phyloP scores from a whole-genome alignment of 140 eudicot species.

The Oenanthe javanica region DNA sequence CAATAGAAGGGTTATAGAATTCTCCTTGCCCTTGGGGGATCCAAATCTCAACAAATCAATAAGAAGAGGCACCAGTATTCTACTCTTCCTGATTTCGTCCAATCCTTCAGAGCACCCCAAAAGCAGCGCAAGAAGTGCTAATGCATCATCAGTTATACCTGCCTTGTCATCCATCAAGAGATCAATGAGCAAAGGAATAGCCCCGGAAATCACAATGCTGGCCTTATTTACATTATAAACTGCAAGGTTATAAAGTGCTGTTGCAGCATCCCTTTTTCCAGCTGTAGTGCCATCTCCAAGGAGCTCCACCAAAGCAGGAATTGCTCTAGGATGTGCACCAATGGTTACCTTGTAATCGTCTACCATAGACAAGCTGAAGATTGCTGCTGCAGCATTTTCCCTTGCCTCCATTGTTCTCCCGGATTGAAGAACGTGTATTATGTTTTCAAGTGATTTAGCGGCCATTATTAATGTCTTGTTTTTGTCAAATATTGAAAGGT shows the following conservation, averaged over 20 bases:
- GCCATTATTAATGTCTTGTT: conserved; percentile 63
- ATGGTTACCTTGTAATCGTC: conserved; percentile 59
- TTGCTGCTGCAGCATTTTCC: conserved; percentile 81
- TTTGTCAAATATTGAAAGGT: conserved; percentile 80
- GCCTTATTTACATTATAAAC: conserved; percentile 45
- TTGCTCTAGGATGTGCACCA: conserved; percentile 62
- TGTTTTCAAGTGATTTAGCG: conserved; percentile 65
- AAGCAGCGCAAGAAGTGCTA: conserved; percentile 52
- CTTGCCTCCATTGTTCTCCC: conserved; percentile 76
- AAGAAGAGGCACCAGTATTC: conserved; percentile 45
- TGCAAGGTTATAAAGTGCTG: conserved; percentile 71
- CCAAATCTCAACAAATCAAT: conserved; percentile 66
- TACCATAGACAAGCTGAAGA: conserved; percentile 62
- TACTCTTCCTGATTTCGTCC: conserved; percentile 49
- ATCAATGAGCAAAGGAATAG: conserved; percentile 58
- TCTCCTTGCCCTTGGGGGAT: conserved; percentile 70
- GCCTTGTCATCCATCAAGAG: conserved; percentile 71
- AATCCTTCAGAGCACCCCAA: conserved; percentile 57
- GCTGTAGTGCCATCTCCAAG: conserved; percentile 57
- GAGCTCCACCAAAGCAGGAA: conserved; percentile 50
- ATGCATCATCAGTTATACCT: conserved; percentile 75
- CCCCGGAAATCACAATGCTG: conserved; percentile 50
- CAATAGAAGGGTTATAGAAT: conserved; percentile 50
- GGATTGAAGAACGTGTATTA: conserved; percentile 39
- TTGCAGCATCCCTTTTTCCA: conserved; percentile 78